These are phyloP conservation scores for Coemansia pectinata DNA, from an alignment of 192 early-diverging fungal species.

Conservation along the genomic window DNA sequence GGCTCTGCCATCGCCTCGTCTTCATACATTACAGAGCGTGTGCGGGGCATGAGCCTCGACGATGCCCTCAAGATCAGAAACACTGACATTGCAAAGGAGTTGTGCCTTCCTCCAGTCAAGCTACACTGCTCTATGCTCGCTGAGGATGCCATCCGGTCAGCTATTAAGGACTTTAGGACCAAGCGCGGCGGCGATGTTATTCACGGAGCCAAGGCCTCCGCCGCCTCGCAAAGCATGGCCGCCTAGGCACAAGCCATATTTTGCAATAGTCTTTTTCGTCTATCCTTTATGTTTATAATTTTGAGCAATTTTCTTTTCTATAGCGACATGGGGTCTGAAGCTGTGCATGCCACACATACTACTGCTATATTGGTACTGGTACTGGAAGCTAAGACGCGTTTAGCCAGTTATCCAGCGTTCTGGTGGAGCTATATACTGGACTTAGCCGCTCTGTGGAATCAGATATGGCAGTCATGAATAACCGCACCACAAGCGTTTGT, in stretches of 20 bases:
- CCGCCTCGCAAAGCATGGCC: slow-evolving; percentile 10
- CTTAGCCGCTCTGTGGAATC: slow-evolving; percentile 4
- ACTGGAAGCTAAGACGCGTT: neutral
- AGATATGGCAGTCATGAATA: slow-evolving; percentile 28
- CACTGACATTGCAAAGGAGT: slow-evolving; percentile 95
- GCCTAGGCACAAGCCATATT: neutral
- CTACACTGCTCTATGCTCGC: slow-evolving; percentile 99
- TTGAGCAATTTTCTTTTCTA: neutral
- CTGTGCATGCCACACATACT: neutral
- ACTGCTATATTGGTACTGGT: neutral
- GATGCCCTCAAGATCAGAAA: slow-evolving; percentile 93
- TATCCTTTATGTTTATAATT: neutral
- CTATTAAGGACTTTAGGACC: slow-evolving; percentile 93
- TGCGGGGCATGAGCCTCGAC: slow-evolving; percentile 90
- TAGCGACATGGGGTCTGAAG: no score
- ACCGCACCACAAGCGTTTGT: slow-evolving; percentile 34
- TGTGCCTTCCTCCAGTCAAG: slow-evolving; percentile 95
- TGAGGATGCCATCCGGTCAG: slow-evolving; percentile 98
- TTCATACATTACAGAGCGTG: slow-evolving; percentile 90
- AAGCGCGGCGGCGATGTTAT: slow-evolving; percentile 65
- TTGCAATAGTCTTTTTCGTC: neutral
- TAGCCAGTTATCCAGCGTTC: slow-evolving; percentile 13
- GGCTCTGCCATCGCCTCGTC: slow-evolving; percentile 96
- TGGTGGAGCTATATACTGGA: slow-evolving; percentile 2
- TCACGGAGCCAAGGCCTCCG: slow-evolving; percentile 10